A percentile compares a stretch with the other conserved stretches of the same genome.
Evolutionary conservation across 345 rosid species (phyloP).

Genomic region (Gossypium raimondii): DNA sequence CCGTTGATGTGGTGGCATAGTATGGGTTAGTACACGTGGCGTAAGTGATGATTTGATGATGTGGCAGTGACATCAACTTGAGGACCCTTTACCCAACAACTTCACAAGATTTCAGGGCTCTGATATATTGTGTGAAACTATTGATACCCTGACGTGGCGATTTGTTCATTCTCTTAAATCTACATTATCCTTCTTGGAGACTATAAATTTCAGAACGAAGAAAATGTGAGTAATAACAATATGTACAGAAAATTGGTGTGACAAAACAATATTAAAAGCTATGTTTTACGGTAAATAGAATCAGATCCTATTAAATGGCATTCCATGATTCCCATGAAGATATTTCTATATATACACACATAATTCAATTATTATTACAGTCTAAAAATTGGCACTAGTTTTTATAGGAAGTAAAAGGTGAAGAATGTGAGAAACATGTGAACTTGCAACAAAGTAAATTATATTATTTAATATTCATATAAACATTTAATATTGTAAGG

Average conservation of each 20-base stretch:
- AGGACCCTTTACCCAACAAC: slow-evolving; percentile 15
- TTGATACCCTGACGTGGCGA: slow-evolving; percentile 21
- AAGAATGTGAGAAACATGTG: too few relatives aligned
- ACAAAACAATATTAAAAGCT: slow-evolving; percentile 3
- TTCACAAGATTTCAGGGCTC: slow-evolving; percentile 18
- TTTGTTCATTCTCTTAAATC: background rate
- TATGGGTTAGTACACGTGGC: slow-evolving; percentile 28
- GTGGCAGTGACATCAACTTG: slow-evolving; percentile 31
- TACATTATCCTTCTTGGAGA: background rate
- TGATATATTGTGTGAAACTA: slow-evolving; percentile 15
- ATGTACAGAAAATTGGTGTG: background rate
- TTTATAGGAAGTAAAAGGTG: too few relatives aligned
- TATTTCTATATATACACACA: too few relatives aligned
- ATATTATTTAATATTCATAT: too few relatives aligned
- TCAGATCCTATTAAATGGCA: background rate
- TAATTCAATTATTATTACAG: too few relatives aligned
- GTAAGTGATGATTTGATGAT: slow-evolving; percentile 24
- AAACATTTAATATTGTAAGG: too few relatives aligned
- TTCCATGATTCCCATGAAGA: background rate
- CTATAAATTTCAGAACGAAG: background rate
- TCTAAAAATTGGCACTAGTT: too few relatives aligned
- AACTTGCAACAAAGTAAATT: background rate
- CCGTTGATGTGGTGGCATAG: slow-evolving; percentile 28
- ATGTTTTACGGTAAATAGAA: background rate
- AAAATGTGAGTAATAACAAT: background rate